Evolutionary conservation across 108 stramenopile genomes (phyloP).

Genomic region (Discostella stelligeroides): DNA sequence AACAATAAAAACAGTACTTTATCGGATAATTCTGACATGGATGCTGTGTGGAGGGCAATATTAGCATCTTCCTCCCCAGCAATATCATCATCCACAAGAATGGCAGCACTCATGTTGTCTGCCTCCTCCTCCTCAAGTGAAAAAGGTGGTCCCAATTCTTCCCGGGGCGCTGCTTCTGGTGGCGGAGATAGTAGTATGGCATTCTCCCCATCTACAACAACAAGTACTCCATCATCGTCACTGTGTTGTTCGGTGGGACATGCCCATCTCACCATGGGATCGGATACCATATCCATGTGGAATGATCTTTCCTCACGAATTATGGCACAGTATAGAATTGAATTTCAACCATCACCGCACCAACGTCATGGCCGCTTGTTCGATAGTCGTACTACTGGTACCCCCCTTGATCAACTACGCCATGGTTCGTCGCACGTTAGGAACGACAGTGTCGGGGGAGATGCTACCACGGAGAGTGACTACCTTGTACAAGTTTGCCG

Average conservation of each 20-base stretch:
- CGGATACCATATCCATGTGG: conserved; percentile 42
- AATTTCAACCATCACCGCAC: conserved; percentile 2
- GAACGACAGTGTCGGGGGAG: neutral
- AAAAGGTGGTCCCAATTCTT: neutral
- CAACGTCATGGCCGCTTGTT: too few relatives aligned
- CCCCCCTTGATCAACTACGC: neutral
- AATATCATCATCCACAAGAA: neutral
- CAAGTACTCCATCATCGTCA: conserved; percentile 10
- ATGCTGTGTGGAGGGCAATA: neutral
- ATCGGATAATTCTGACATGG: neutral
- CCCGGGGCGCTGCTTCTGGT: neutral
- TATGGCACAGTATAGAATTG: conserved; percentile 30
- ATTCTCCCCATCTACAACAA: too few relatives aligned
- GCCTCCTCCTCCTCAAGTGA: neutral
- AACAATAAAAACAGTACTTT: neutral
- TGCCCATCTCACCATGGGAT: conserved; percentile 41
- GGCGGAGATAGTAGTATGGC: neutral
- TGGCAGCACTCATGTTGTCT: too few relatives aligned
- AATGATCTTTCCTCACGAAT: conserved; percentile 35
- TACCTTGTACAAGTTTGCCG: conserved; percentile 24
- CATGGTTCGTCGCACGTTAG: neutral
- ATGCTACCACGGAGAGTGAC: neutral
- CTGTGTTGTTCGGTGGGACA: conserved; percentile 14
- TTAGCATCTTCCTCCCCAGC: neutral
- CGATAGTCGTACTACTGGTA: too few relatives aligned